A percentile compares a stretch with the other conserved stretches of the same genome.
Evolutionary conservation across 106 monocot species (phyloP).

Genomic region (Narthecium ossifragum): DNA sequence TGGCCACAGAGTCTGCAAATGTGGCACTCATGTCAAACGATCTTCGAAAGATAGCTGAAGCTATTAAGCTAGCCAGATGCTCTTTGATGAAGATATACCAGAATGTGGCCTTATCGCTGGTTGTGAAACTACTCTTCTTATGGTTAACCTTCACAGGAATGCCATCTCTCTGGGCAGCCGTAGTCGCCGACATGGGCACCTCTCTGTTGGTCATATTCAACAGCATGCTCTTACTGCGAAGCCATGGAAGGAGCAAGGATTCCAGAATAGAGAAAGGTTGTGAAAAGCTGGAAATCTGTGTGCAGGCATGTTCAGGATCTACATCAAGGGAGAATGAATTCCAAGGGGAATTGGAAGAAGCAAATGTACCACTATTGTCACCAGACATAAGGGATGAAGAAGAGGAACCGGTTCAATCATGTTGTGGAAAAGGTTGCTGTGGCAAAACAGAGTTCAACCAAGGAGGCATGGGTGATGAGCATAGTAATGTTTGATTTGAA

Average conservation of each 20-base stretch:
- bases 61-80: background rate
- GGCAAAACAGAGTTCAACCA: too few species aligned
- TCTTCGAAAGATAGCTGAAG: slow-evolving; percentile 6
- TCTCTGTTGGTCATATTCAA: slow-evolving; percentile 8
- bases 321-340: background rate
- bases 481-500: too few species aligned
- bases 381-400: background rate
- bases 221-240: slow-evolving; percentile 2
- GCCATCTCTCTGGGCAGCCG: slow-evolving; percentile 10
- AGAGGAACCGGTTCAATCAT: background rate
- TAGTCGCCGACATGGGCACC: slow-evolving; percentile 7
- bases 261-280: background rate
- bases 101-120: slow-evolving; percentile 2
- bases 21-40: slow-evolving; percentile 7
- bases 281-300: background rate
- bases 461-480: too few species aligned
- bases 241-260: too few species aligned
- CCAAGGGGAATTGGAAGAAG: background rate
- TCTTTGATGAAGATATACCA: slow-evolving; percentile 4
- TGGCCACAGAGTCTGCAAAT: slow-evolving; percentile 1
- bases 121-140: slow-evolving; percentile 3
- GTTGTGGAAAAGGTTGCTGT: background rate
- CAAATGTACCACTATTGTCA: background rate
- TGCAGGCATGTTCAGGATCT: background rate
- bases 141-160: background rate